Base-by-base conservation (phyloP, 2,329 filamentous ascomycete genomes). In the Fusarium aywerte region DNA sequence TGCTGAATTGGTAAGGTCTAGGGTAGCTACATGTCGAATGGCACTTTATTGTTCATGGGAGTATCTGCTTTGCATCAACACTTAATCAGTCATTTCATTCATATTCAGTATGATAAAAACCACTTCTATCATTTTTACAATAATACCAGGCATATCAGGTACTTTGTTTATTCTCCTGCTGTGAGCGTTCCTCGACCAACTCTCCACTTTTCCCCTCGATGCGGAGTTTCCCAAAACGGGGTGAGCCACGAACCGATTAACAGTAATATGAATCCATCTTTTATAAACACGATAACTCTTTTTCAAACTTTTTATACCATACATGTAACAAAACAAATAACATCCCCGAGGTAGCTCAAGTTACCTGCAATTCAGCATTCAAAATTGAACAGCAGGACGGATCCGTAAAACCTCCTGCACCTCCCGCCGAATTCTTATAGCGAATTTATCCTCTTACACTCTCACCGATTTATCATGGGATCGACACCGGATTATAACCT, bases 401-500 rank as follows among this genome's bases (percentile, higher is more conserved):
- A 18, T 7, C 9, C 9, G 18, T 5, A 48, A 48, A 2, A 35
- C n/a, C 31, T 13, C 8, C 11, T 11, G 11, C 39, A 27, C 15
- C n/a, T 18, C 7, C 8, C 25, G 16, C 10, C 20, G 29, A 21
- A 50, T 29, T 20, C 35, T 42, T 27, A 32, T 15, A 12, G 29
- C 20, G 16, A n/a, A 23, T 43, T 43, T 2, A n/a, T 18, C 23
- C 40, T 43, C 31, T 15, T 36, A 27, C 13, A 49, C 45, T 38
- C 45, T 36, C 45, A 49, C 45, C 32, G 32, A 49, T 27, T 27
- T 20, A 75, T 18, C 32, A 79, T 79, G 78, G 76, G 72, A 18
- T 78, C 78, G 16, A 73, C 71, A 56, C 75, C 75, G 27, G 73
- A 76, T 48, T 85, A 80, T 67, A 78, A 75, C 39, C 78, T 81